Evolutionary conservation across 495 filamentous ascomycete genomes (phyloP), one percentile per base, ranked within the genome.

Genomic region (Parachaetomium inaequale): DNA sequence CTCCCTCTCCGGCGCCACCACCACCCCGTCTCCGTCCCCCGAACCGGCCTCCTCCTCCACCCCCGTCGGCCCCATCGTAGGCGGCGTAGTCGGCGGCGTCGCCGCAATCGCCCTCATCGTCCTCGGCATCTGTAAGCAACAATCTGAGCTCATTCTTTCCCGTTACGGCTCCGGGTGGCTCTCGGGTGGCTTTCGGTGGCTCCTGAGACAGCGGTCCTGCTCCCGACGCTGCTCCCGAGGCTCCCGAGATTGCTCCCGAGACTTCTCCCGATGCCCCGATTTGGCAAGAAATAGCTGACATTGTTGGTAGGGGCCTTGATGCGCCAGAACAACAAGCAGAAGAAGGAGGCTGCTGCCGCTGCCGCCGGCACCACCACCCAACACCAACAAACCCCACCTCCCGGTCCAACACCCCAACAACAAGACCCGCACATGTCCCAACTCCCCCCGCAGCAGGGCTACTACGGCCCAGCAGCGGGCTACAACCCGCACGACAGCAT

Each of bases 11-110:
- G 36, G 17, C 59, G 38, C 25, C 31, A 36, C 31, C n/a, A 21
- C n/a, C 51, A 36, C 25, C 55, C 61, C 29, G 23, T 4, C 53
- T 23, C 52, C 43, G 6, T 51, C 52, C 31, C 54, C 42, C 21
- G 46, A n/a, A n/a, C n/a, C 58, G 25, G 29, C 7, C 28, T 29
- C 54, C 10, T 64, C 63, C 5, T 54, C 62, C 0, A 50, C 63
- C 21, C 63, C 63, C 12, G 29, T 65, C 26, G 69, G 60, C 45
- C 8, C 63, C 10, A 65, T 65, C 23, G 55, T 62, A 4, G 59
- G 64, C 55, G 64, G 59, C 23, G 63, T 65, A 12, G 59, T 66
- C 4, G 59, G 59, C 21, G 59, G 55, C 7, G 4, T 66, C 10
- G 59, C 31, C 26, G 63, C 52, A 7, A 12, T 65, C 25, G 63